Conservation (phyloP, 352 stramenopile species). For the Globisporangium nodosum region DNA sequence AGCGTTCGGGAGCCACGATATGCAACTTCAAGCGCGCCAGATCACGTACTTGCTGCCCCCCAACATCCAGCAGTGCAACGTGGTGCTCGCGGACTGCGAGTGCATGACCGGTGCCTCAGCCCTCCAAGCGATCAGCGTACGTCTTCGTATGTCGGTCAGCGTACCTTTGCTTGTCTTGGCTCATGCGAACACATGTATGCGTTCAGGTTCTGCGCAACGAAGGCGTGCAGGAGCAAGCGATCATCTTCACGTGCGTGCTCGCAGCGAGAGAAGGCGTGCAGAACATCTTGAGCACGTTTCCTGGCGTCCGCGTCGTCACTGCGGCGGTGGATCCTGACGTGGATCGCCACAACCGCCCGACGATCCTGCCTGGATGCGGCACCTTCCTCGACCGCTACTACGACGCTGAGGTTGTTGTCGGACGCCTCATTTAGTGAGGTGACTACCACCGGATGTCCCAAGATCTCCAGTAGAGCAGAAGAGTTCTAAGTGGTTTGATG, state of each 20-base stretch:
- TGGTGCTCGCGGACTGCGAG: constrained; percentile 10
- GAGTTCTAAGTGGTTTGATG: too few relatives aligned
- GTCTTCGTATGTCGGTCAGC: too few relatives aligned
- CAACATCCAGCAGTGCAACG: not conserved
- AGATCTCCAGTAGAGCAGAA: too few relatives aligned
- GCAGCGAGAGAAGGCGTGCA: constrained; percentile 5
- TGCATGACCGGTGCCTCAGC: constrained; percentile 10
- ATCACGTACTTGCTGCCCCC: constrained; percentile 8
- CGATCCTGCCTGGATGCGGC: constrained; percentile 1
- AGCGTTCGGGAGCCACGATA: constrained; percentile 10
- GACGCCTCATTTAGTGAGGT: not conserved
- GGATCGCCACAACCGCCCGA: not conserved
- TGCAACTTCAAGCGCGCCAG: not conserved
- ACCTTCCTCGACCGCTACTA: constrained; percentile 5
- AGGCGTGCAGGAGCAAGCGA: constrained; percentile 6
- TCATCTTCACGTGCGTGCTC: constrained; percentile 11
- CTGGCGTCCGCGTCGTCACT: not conserved
- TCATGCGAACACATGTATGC: not conserved
- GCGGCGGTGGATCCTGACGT: not conserved
- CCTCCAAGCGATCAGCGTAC: constrained; percentile 10
- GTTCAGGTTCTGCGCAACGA: constrained; percentile 9
- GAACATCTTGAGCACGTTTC: not conserved
- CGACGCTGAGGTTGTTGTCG: not conserved
- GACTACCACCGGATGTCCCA: not conserved
- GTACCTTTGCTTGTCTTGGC: not conserved